phyloP scores from a whole-genome alignment of 768 basidiomycete genomes.

The Suillus weaverae region DNA sequence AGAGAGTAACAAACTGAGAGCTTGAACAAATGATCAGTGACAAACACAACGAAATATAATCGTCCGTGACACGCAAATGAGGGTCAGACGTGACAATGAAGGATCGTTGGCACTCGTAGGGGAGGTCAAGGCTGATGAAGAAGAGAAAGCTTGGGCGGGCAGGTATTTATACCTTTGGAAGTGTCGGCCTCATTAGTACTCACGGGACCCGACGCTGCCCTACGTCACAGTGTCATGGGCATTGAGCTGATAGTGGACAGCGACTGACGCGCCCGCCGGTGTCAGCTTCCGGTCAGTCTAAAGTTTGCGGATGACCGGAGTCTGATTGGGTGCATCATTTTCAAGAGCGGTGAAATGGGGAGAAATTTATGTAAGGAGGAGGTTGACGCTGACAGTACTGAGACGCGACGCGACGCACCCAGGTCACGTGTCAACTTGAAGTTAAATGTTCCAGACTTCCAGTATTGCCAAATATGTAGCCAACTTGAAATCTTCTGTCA shows the following conservation, averaged over 20 bases:
- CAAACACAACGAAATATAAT: not conserved
- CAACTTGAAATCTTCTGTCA: not conserved
- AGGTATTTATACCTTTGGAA: not conserved
- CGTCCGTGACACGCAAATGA: not conserved
- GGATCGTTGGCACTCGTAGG: not conserved
- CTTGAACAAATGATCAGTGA: not conserved
- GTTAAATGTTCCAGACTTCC: not conserved
- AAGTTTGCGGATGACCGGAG: no score
- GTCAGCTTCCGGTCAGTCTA: not conserved
- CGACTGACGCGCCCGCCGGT: not conserved
- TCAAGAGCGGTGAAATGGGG: not conserved
- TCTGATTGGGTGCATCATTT: not conserved
- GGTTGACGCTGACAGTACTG: not conserved
- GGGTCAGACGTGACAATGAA: not conserved
- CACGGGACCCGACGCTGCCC: not conserved
- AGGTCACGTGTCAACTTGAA: not conserved
- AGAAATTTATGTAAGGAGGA: not conserved
- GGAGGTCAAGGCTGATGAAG: constrained; percentile 1
- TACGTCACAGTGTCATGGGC: not conserved
- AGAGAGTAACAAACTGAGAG: not conserved
- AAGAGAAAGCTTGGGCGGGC: not conserved
- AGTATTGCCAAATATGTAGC: not conserved
- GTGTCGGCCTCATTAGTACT: not conserved
- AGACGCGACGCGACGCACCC: not conserved
- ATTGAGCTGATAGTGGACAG: not conserved